Percentiles rank a stretch among this genome's conserved stretches.
phyloP scores from a whole-genome alignment of 352 stramenopile species.

The Phytopythium litorale region DNA sequence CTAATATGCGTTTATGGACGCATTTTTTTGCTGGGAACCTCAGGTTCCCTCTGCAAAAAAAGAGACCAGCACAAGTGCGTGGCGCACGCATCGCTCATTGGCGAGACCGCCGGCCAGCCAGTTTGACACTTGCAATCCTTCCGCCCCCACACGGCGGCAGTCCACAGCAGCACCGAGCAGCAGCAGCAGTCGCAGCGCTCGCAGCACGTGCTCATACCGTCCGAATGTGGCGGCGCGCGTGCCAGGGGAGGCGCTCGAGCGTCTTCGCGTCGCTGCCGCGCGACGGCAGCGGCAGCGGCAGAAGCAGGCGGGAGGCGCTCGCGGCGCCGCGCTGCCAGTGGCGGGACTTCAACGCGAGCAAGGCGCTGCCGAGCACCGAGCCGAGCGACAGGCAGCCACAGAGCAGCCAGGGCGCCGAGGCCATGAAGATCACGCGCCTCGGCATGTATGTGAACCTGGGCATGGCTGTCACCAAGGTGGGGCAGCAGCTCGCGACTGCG shows the following conservation, averaged over 20 bases:
- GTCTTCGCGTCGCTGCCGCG: constrained; percentile 14
- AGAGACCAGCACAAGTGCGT: constrained; percentile 1
- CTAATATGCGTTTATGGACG: too few relatives aligned
- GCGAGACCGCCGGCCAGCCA: neutral
- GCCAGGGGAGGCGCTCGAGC: constrained; percentile 1
- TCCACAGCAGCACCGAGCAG: too few relatives aligned
- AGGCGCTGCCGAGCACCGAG: constrained; percentile 10
- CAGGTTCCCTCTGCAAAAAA: neutral
- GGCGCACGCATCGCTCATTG: neutral
- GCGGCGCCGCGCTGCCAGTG: constrained; percentile 9
- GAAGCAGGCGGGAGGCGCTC: neutral
- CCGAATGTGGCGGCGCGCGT: constrained; percentile 1
- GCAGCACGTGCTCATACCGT: neutral
- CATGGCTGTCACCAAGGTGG: constrained; percentile 88
- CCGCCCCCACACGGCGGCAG: neutral
- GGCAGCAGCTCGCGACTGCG: neutral
- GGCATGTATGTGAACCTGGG: constrained; percentile 93
- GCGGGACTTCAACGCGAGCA: constrained; percentile 13
- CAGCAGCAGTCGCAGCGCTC: too few relatives aligned
- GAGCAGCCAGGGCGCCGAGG: constrained; percentile 41
- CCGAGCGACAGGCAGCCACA: neutral
- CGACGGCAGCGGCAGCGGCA: neutral
- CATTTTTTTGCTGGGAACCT: too few relatives aligned
- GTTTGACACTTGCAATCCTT: neutral
- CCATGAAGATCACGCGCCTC: constrained; percentile 88